Base-by-base conservation (phyloP, 1,284 basidiomycete species). In the Cryptococcus sp. region DNA sequence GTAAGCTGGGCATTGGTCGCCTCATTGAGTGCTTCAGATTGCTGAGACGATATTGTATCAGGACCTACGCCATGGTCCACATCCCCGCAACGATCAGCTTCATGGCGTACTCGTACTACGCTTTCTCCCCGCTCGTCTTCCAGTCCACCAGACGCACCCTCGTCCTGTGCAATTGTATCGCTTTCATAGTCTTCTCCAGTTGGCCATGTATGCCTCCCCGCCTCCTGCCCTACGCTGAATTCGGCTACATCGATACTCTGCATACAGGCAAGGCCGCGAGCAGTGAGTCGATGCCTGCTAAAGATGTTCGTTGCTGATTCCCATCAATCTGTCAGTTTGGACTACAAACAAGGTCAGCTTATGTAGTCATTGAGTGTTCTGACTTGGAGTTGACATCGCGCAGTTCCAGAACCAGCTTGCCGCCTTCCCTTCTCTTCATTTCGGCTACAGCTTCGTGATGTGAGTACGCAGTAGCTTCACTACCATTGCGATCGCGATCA, bases 181-280 rank as follows among this genome's bases (percentile, higher is more conserved):
- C 76, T 6, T 78, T 78, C 52, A 62, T 77, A 65, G 64, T 78
- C 52, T 78, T 78, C 56, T 76, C 76, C 23, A 63, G 66, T 42
- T 78, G 76, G 76, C 76, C 76, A 27, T 76, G 74, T 59, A 78
- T 78, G 76, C 76, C 76, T 2, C 76, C 76, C 11, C 57, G 76
- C 15, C 64, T 78, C 35, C 61, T 78, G 47, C 72, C 75, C 16
- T 64, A 60, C 27, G 56, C 63, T 8, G 68, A 71, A 47, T 71
- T 66, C 56, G 70, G 69, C 2, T 75, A 73, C 52, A 50, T 75
- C 39, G 71, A 75, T 47, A 75, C 71, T 11, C 54, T 75, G 25
- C 73, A 75, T 60, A 64, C 70, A 6, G 71, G 71, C 25, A 70
- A 70, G 47, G 70, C 69, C 35, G 70, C 71, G 10, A 70, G 69